Percentiles rank a stretch among this genome's conserved stretches.
Evolutionary conservation across 2,329 filamentous ascomycete species (phyloP).

Genomic region (Sclerotinia spermophila): DNA sequence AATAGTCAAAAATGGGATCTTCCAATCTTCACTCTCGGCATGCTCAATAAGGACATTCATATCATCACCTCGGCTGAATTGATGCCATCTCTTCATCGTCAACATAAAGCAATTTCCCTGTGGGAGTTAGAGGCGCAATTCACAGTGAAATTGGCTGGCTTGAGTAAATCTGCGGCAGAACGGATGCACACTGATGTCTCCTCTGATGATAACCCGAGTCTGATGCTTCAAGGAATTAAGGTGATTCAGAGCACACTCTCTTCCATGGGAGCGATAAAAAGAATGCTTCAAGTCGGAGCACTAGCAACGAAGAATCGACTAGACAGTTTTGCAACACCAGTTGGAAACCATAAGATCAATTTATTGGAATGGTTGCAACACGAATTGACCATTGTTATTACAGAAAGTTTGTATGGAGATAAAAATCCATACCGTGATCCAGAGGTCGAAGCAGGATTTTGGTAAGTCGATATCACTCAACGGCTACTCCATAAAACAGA

Average conservation of each 20-base stretch:
- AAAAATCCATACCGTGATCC: conserved; percentile 12
- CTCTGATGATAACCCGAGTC: background rate
- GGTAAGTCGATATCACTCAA: background rate
- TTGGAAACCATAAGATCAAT: background rate
- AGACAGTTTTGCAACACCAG: background rate
- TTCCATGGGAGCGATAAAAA: background rate
- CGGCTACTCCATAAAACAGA: no score
- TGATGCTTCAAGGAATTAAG: conserved; percentile 8
- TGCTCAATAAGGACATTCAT: background rate
- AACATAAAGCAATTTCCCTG: background rate
- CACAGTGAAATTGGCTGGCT: background rate
- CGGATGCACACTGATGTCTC: background rate
- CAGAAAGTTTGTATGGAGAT: conserved; percentile 13
- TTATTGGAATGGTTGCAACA: conserved; percentile 11
- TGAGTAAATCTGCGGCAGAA: background rate
- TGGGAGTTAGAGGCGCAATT: conserved; percentile 14
- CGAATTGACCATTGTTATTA: conserved; percentile 6
- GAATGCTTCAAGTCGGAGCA: conserved; percentile 3
- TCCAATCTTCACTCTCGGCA: conserved; percentile 9
- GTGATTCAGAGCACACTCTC: background rate
- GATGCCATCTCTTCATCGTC: conserved; percentile 6
- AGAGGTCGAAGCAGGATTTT: conserved; percentile 13
- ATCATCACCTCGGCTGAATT: background rate
- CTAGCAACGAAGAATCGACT: background rate
- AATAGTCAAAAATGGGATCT: conserved; percentile 1